These are phyloP conservation scores for Boletus pseudo-olivaceus DNA, from an alignment of 768 basidiomycete species.

Conservation along the genomic window DNA sequence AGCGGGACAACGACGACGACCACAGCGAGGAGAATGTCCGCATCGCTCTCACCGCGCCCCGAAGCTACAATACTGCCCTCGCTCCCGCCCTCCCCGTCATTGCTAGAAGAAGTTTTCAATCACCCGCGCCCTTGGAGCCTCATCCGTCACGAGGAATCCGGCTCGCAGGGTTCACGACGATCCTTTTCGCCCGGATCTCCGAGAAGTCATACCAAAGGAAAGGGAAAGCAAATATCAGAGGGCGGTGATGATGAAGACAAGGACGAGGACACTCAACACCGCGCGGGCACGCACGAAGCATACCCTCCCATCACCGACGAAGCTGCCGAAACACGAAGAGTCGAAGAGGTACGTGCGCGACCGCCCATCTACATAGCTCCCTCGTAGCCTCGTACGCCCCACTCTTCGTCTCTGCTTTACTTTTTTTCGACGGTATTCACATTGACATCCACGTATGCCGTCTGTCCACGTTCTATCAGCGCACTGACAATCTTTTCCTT, in stretches of 20 bases:
- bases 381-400: neutral
- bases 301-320: conserved; percentile 73
- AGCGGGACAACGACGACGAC: conserved; percentile 4
- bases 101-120: conserved; percentile 46
- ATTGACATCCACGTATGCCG: neutral
- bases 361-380: neutral
- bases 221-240: conserved; percentile 31
- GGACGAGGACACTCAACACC: conserved; percentile 23
- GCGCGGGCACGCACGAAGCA: conserved; percentile 17
- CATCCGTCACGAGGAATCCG: conserved; percentile 25
- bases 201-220: conserved; percentile 18
- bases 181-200: conserved; percentile 13
- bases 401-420: neutral
- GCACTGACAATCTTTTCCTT: neutral
- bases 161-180: conserved; percentile 19
- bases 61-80: conserved; percentile 24
- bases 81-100: conserved; percentile 35
- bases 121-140: conserved; percentile 34
- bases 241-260: conserved; percentile 17
- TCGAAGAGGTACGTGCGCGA: conserved; percentile 59
- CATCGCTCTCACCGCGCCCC: conserved; percentile 13
- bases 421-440: neutral
- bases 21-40: conserved; percentile 16
- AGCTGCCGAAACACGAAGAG: conserved; percentile 60
- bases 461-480: neutral